These are phyloP conservation scores for Sugiyamaella xylanicola DNA, from an alignment of 1,139 yeast genomes.

Conservation along the genomic window DNA sequence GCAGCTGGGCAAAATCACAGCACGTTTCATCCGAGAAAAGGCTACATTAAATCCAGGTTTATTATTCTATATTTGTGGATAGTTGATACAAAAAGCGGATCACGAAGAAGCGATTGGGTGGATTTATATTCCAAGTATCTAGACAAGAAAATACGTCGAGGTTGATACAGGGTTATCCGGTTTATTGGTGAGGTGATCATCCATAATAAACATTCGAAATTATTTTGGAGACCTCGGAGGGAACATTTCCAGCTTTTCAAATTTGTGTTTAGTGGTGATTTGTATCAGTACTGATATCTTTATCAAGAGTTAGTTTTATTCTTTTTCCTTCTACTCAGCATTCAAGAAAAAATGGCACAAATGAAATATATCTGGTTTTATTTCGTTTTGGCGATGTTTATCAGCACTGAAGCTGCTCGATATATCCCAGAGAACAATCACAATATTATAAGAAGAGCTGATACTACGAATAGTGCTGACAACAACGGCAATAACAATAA, in stretches of 20 bases:
- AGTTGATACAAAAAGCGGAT: background rate
- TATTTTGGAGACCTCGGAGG: too few relatives aligned
- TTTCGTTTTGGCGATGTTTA: background rate
- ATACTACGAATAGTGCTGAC: background rate
- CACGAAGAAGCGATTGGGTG: background rate
- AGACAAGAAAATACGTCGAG: too few relatives aligned
- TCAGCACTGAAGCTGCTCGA: constrained; percentile 6
- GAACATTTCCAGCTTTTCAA: too few relatives aligned
- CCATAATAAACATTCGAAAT: too few relatives aligned
- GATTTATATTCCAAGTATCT: too few relatives aligned
- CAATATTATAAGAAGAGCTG: constrained; percentile 12
- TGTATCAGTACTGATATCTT: too few relatives aligned
- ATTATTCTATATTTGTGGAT: too few relatives aligned
- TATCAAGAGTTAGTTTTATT: background rate
- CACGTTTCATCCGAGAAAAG: background rate
- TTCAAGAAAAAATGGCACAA: too few relatives aligned
- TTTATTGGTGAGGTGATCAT: too few relatives aligned
- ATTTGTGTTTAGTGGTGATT: too few relatives aligned
- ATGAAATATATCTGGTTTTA: constrained; percentile 1
- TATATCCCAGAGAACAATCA: constrained; percentile 6
- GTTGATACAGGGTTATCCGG: too few relatives aligned
- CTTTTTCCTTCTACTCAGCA: background rate
- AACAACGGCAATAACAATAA: constrained; percentile 3
- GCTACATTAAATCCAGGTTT: too few relatives aligned
- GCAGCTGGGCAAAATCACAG: background rate